Evolutionary conservation across 192 early-diverging fungal genomes (phyloP).

Genomic region (Lobulomyces angularis): DNA sequence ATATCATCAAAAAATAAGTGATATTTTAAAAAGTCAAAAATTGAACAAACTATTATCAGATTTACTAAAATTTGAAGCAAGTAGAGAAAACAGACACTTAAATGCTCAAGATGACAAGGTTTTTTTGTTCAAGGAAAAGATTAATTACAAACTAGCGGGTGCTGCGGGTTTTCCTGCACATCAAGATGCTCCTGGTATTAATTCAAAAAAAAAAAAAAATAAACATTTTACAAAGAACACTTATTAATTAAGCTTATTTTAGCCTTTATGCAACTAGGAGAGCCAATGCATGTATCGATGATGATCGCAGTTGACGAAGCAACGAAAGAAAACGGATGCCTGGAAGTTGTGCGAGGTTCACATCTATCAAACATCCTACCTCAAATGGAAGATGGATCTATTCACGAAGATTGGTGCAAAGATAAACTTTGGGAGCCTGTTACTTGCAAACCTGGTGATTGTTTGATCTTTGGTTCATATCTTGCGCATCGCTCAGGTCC

Average conservation of each 20-base stretch:
- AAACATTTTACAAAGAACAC: too few species aligned
- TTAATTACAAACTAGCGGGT: conserved; percentile 47
- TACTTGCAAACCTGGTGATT: conserved; percentile 40
- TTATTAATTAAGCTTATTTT: too few species aligned
- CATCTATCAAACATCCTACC: conserved; percentile 29
- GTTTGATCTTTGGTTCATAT: conserved; percentile 50
- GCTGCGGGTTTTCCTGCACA: conserved; percentile 48
- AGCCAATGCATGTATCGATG: conserved; percentile 36
- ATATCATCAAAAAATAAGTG: conserved; percentile 26
- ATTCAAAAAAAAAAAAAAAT: too few species aligned
- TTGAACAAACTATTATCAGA: too few species aligned
- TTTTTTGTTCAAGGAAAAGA: conserved; percentile 51
- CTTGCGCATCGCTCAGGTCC: conserved; percentile 42
- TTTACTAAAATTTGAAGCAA: too few species aligned
- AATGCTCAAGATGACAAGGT: conserved; percentile 39
- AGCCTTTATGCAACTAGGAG: conserved; percentile 47
- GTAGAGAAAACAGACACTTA: conserved; percentile 29
- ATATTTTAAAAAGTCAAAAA: conserved; percentile 32
- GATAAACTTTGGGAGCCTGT: conserved; percentile 39
- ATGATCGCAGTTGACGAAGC: conserved; percentile 46
- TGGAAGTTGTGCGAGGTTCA: conserved; percentile 42
- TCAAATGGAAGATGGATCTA: conserved; percentile 27
- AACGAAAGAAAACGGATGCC: conserved; percentile 40
- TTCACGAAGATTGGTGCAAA: conserved; percentile 33
- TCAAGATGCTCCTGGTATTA: conserved; percentile 50